Percentiles rank a stretch among this genome's conserved stretches.
These are phyloP conservation scores for Rhizophagus sp. DNA, from an alignment of 192 early-diverging fungal species.

Conservation along the genomic window DNA sequence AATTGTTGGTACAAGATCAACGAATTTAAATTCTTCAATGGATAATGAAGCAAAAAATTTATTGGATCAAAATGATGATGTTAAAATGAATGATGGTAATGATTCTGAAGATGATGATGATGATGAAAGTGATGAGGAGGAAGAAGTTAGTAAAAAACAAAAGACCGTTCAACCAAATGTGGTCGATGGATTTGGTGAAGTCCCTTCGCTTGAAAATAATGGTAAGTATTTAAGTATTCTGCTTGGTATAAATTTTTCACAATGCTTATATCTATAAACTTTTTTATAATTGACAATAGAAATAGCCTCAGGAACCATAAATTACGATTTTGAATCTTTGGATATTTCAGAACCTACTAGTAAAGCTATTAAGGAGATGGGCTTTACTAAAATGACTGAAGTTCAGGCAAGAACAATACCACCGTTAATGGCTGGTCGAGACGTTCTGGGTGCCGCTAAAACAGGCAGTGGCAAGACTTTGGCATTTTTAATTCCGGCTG, in stretches of 20 bases:
- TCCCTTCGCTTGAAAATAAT: neutral
- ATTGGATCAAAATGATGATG: too few species aligned
- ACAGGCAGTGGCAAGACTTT: slow-evolving; percentile 94
- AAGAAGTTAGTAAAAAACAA: slow-evolving; percentile 19
- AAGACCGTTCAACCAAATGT: neutral
- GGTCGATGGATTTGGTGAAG: slow-evolving; percentile 11
- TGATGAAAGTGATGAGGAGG: neutral
- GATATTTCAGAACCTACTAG: slow-evolving; percentile 80
- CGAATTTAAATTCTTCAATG: too few species aligned
- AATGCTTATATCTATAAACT: neutral
- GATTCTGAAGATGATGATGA: slow-evolving; percentile 2
- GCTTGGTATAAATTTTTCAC: neutral
- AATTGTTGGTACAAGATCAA: too few species aligned
- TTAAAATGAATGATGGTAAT: too few species aligned
- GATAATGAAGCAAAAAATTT: too few species aligned
- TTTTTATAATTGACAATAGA: slow-evolving; percentile 8
- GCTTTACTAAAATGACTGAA: slow-evolving; percentile 93
- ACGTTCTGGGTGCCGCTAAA: slow-evolving; percentile 98
- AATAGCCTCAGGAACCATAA: slow-evolving; percentile 25
- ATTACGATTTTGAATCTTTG: slow-evolving; percentile 72
- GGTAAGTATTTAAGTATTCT: neutral
- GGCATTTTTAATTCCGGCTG: slow-evolving; percentile 93
- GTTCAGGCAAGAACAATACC: slow-evolving; percentile 96
- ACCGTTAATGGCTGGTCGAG: slow-evolving; percentile 91
- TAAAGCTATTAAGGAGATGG: slow-evolving; percentile 87